Evolutionary conservation across 371 early-diverging fungal species (phyloP), one percentile per base, ranked within the genome.

Genomic region (Mucor racemosus): DNA sequence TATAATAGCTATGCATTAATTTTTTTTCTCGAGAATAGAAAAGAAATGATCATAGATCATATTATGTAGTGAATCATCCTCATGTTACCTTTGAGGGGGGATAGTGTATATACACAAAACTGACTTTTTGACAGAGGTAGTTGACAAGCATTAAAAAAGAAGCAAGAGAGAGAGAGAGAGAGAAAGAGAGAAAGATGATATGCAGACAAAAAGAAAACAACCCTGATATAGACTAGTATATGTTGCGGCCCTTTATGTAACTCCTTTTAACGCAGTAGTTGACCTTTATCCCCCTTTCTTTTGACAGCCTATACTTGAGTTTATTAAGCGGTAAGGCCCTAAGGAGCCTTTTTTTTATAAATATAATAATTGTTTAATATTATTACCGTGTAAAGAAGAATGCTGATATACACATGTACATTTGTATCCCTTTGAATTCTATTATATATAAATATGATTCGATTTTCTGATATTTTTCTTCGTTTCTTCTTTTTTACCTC

Each of bases 121-220:
- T 15, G 46, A 35, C 26, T 19, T 61, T 42, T 65, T 65, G 65
- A 65, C 65, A 65, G 48, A n/a, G 46, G 31, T 58, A 65, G 65
- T 65, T 65, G 65, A 65, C 65, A 65, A 26, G 50, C 50, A 50
- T 26, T 21, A 8, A 13, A 19, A 10, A 26, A 10, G 9, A 11
- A 50, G 26, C 26, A 26, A 19, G 26, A 21, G 10, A 41, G 5
- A 41, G 39, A 21, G 38, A 38, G 39, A 63, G 26, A 26, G 26
- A 19, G 26, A 21, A 14, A 41, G 5, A 41, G 39, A 21, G 38
- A 38, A 41, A 63, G 36, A 57, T 41, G 36, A 26, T 48, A 50
- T 55, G 46, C 46, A 41, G 64, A 57, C 26, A 36, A 44, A 64
- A 64, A 55, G 36, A 57, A 64, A 64, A 57, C 55, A 56, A 34